These are phyloP conservation scores for Striga asiatica DNA, from an alignment of 257 asterid genomes.

Conservation along the genomic window DNA sequence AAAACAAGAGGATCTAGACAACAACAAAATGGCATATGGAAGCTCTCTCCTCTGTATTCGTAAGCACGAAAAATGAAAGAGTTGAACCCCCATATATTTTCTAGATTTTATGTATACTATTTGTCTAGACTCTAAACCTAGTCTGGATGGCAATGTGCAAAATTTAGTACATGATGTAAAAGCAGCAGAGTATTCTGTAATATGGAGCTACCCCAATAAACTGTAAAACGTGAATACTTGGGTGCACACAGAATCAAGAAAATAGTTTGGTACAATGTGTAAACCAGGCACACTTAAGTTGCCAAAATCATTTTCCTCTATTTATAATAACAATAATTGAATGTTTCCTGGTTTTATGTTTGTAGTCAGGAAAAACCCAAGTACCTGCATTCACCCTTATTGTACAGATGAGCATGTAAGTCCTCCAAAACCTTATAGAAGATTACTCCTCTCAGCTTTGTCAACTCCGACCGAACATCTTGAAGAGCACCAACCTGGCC, in stretches of 20 bases:
- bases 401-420: constrained; percentile 91
- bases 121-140: no score
- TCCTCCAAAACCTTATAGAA: constrained; percentile 95
- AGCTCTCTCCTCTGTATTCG: constrained; percentile 1
- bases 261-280: neutral
- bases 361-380: constrained; percentile 13
- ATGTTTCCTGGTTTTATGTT: constrained; percentile 13
- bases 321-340: neutral
- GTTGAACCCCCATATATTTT: neutral
- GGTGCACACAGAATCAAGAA: neutral
- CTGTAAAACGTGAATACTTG: neutral
- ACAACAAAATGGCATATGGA: neutral
- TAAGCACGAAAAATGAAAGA: neutral
- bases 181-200: neutral
- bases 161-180: neutral
- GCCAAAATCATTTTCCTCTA: neutral
- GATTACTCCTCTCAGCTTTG: constrained; percentile 81
- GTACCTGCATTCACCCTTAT: constrained; percentile 91
- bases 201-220: neutral
- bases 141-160: neutral
- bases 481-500: constrained; percentile 98
- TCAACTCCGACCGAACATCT: constrained; percentile 95
- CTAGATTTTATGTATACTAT: no score
- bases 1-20: constrained; percentile 10
- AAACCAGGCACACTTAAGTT: neutral